Evolutionary conservation across 495 filamentous ascomycete genomes (phyloP), one percentile per base, ranked within the genome.

Genomic region (Hypoxylon cercidicola): DNA sequence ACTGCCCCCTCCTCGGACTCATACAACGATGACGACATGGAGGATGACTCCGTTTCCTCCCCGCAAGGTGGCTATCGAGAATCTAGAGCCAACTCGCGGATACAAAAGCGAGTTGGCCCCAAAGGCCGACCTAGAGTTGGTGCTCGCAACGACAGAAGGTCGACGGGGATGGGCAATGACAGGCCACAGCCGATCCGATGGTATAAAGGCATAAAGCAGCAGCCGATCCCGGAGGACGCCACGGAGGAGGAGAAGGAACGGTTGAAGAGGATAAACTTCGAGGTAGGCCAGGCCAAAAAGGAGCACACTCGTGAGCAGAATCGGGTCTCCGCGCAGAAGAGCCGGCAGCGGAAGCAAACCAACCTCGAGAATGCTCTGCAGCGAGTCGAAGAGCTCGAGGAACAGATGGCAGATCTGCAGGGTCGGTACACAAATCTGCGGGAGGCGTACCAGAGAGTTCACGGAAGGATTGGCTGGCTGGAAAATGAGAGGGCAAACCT

Each of bases 151-250:
- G 15, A 41, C 8, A n/a, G 5, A n/a, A 37, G 9, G 34, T 37
- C 13, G 39, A 13, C 12, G 15, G 39, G 13, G 3, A 2, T 37
- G 13, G 34, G 34, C 10, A 37, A 12, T 4, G 13, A 12, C 3
- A 16, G n/a, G 39, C 39, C 39, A 41, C 4, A 1, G 39, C 13
- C 16, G 2, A 21, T 64, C 34, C 21, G 23, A 10, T 57, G 47
- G 54, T 18, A 13, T 13, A 15, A 55, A 0, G 60, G 60, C 0
- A 30, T 62, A 41, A 62, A 62, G 18, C 45, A 55, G 20, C 15
- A 13, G n/a, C 32, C 45, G 15, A 53, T 64, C n/a, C 57, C 54
- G 0, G 39, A 45, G 30, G 55, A 58, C 15, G 57, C 57, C 54
- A 32, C 61, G 20, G 40, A 45, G 5, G 54, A 53, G 11, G 54